Evolutionary conservation across 23 red algal genomes (phyloP), one percentile per base, ranked within the genome.

Genomic region (Agarophyton chilense): DNA sequence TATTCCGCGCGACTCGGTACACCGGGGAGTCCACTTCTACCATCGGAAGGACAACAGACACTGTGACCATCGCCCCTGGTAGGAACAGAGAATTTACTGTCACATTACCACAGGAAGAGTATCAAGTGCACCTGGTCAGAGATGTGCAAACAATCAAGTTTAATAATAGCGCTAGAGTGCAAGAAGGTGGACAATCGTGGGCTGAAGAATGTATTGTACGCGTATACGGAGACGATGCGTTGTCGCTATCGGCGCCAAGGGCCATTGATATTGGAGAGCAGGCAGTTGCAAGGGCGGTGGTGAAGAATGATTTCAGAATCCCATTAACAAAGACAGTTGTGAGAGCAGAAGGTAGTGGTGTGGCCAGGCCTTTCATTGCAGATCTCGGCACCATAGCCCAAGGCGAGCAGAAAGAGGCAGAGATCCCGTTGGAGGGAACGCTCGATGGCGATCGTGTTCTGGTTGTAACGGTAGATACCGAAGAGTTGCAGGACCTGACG

Each of bases 401-500:
- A 0, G 77, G 46, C 9, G 77, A 81, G 50, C 52, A 60, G 11
- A 25, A 17, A 9, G 77, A 52, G 29, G 77, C 56, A 29, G 46
- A 56, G 13, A 61, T 81, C 34, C 22, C 22, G 52, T 38, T 81
- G 49, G 52, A 43, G n/a, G 43, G n/a, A 7, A 13, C 35, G 50
- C n/a, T 32, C 2, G 52, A 35, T 25, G 77, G 77, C 47, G 77
- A 81, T 40, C 45, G 77, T 8, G 35, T 81, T 22, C 17, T 81
- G 10, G 77, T 81, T 25, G 77, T 81, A 3, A 62, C 32, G 9
- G 36, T 62, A 16, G 77, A 81, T 32, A 81, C 77, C 2, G 51
- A 53, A 2, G 77, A 81, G 52, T 41, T 81, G 77, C 45, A 61
- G 77, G 77, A 81, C 56, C 34, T 81, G n/a, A 24, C 39, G 7